phyloP scores from a whole-genome alignment of 1,284 basidiomycete species.

The Spongispora temasekensis region DNA sequence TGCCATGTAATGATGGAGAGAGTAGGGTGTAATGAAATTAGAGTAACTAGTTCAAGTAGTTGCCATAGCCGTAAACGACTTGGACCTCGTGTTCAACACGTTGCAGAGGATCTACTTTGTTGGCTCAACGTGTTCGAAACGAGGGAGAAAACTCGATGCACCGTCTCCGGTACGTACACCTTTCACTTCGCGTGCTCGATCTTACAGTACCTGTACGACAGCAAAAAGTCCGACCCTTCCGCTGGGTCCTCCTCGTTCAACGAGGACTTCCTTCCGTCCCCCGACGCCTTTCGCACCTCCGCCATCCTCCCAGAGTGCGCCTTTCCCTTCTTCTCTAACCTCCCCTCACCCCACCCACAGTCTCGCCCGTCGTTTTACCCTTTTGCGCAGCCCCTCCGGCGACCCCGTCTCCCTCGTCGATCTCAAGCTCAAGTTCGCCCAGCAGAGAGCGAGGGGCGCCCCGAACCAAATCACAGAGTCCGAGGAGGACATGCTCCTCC shows the following conservation, averaged over 20 bases:
- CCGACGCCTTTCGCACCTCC: conserved; percentile 78
- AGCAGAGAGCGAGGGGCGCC: conserved; percentile 69
- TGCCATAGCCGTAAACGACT: conserved; percentile 33
- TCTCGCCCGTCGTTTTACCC: conserved; percentile 75
- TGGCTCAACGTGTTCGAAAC: conserved; percentile 67
- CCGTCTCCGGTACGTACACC: conserved; percentile 73
- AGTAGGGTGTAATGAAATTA: too few species aligned
- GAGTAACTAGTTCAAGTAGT: too few species aligned
- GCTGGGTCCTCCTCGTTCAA: too few species aligned
- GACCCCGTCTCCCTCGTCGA: conserved; percentile 64
- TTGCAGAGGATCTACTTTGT: conserved; percentile 44
- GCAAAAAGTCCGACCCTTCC: conserved; percentile 33
- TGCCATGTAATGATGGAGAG: too few species aligned
- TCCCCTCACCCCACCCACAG: conserved; percentile 42
- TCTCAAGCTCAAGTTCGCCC: conserved; percentile 65
- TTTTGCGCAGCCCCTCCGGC: conserved; percentile 67
- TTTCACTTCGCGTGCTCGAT: conserved; percentile 34
- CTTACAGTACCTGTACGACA: conserved; percentile 29
- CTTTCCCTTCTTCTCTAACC: conserved; percentile 15
- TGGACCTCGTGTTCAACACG: conserved; percentile 72
- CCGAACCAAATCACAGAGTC: conserved; percentile 71
- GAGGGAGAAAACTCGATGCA: conserved; percentile 64
- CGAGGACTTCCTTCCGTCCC: conserved; percentile 64
- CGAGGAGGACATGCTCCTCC: conserved; percentile 80
- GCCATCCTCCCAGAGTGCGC: conserved; percentile 80